A percentile compares a stretch with the other conserved stretches of the same genome.
Conservation (phyloP, 345 rosid genomes). For the Hypericum androsaemum region DNA sequence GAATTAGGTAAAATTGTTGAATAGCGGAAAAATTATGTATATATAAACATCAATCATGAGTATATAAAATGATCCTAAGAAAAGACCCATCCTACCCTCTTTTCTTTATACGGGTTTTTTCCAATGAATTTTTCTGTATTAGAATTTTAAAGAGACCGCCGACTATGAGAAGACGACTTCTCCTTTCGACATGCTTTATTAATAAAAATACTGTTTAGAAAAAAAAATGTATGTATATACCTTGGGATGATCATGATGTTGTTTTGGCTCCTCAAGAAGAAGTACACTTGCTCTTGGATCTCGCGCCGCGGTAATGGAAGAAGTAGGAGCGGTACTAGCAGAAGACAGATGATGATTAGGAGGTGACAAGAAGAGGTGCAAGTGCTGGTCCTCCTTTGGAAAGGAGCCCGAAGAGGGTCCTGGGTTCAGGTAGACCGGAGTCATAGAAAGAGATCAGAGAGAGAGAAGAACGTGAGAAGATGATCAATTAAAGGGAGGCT, state of each 20-base stretch:
- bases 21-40: no score
- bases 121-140: no score
- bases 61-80: no score
- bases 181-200: no score
- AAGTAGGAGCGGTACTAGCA: conserved; percentile 11
- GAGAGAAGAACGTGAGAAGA: conserved; percentile 7
- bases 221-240: background rate
- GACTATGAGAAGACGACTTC: no score
- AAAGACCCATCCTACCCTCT: no score
- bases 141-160: no score
- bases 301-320: conserved; percentile 6
- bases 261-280: conserved; percentile 5
- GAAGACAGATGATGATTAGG: conserved; percentile 17
- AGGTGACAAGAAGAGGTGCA: conserved; percentile 19
- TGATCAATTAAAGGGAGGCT: background rate
- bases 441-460: conserved; percentile 10
- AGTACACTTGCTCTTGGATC: conserved; percentile 2
- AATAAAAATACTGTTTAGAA: background rate
- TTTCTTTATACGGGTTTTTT: no score
- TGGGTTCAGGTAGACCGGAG: conserved; percentile 26
- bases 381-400: conserved; percentile 21
- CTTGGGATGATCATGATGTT: conserved; percentile 12
- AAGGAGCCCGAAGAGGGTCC: conserved; percentile 19
- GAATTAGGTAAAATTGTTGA: no score
- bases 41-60: no score